Conservation (phyloP, 768 basidiomycete genomes). For the Tubosaeta sp. region DNA sequence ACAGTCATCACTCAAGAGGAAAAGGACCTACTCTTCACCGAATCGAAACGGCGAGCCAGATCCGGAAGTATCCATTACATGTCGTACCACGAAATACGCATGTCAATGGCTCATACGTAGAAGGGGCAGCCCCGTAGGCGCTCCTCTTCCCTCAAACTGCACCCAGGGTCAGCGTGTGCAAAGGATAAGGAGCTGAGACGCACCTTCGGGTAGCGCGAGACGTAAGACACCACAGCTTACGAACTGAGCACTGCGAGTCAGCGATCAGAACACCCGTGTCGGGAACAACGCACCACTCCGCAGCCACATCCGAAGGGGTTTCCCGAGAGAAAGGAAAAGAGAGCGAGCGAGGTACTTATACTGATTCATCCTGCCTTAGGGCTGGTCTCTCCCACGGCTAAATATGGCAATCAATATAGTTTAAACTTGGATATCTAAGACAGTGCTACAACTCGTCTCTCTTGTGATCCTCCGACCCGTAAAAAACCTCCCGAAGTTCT, state of each 20-base stretch:
- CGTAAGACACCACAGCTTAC: constrained; percentile 18
- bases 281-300: constrained; percentile 5
- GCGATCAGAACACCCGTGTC: not conserved
- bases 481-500: constrained; percentile 59
- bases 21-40: constrained; percentile 17
- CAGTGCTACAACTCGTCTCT: constrained; percentile 40
- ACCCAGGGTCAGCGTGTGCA: not conserved
- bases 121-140: constrained; percentile 10
- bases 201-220: constrained; percentile 6
- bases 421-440: constrained; percentile 1
- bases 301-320: constrained; percentile 30
- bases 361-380: constrained; percentile 18
- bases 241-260: constrained; percentile 9
- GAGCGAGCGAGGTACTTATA: constrained; percentile 7
- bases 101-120: not conserved
- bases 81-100: too few relatives aligned
- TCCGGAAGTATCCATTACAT: constrained; percentile 4
- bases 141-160: constrained; percentile 16
- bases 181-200: not conserved
- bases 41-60: constrained; percentile 17
- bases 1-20: not conserved
- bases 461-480: constrained; percentile 27
- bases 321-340: constrained; percentile 16
- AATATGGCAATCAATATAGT: constrained; percentile 5
- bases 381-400: constrained; percentile 27